A percentile compares a stretch with the other conserved stretches of the same genome.
These are phyloP conservation scores for Cutaneotrichosporon dermatis DNA, from an alignment of 1,284 basidiomycete genomes.

Conservation along the genomic window DNA sequence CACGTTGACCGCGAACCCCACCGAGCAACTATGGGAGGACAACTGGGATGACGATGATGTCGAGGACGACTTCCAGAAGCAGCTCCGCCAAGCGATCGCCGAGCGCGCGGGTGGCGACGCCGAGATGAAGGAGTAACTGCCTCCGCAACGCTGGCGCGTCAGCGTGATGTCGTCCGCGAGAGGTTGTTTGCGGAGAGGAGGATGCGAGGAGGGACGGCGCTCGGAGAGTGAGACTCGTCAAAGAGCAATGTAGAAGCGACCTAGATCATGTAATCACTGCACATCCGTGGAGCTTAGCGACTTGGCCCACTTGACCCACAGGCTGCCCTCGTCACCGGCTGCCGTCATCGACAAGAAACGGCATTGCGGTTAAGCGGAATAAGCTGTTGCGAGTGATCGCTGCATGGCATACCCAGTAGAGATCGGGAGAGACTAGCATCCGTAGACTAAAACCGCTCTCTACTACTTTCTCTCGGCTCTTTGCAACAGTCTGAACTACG, in stretches of 20 bases:
- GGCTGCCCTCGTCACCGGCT: too few relatives aligned
- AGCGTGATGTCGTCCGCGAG: not conserved
- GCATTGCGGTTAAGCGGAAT: too few relatives aligned
- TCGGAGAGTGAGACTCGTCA: not conserved
- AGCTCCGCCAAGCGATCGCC: slow-evolving; percentile 59
- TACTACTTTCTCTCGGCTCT: too few relatives aligned
- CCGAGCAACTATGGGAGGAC: slow-evolving; percentile 83
- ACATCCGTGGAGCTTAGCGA: not conserved
- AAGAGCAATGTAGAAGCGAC: not conserved
- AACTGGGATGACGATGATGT: slow-evolving; percentile 99
- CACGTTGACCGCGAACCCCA: slow-evolving; percentile 32
- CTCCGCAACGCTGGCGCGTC: not conserved
- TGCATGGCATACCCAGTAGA: not conserved
- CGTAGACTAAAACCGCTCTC: not conserved
- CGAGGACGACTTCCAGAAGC: slow-evolving; percentile 94
- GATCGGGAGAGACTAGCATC: not conserved
- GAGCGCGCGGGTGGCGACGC: slow-evolving; percentile 39
- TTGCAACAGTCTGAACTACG: too few relatives aligned
- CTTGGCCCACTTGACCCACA: too few relatives aligned
- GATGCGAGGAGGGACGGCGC: too few relatives aligned
- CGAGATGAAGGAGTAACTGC: slow-evolving; percentile 42
- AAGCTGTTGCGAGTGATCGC: too few relatives aligned
- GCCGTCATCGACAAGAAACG: too few relatives aligned
- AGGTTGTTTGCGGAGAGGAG: not conserved
- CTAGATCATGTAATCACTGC: slow-evolving; percentile 4